A percentile compares a stretch with the other conserved stretches of the same genome.
Conservation (phyloP, 1,139 yeast species). For the Debaryomycetaceae sp. region DNA sequence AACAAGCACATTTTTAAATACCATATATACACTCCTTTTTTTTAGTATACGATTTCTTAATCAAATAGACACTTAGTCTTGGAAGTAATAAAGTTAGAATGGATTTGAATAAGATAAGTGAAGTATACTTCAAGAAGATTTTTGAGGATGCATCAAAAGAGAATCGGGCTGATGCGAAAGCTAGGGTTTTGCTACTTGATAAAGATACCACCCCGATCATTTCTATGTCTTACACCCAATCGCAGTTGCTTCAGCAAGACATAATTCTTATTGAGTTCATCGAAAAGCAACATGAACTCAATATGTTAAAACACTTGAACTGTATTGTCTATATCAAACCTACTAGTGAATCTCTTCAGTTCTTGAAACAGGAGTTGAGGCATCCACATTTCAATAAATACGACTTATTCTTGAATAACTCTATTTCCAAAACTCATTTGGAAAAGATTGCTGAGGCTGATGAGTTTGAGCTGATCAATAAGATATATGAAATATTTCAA, state of each 20-base stretch:
- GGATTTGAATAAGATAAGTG: slow-evolving; percentile 33
- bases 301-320: slow-evolving; percentile 71
- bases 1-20: slow-evolving; percentile 8
- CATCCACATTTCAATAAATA: slow-evolving; percentile 79
- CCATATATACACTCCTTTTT: neutral
- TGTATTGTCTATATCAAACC: slow-evolving; percentile 84
- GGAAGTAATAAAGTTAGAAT: slow-evolving; percentile 21
- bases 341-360: slow-evolving; percentile 56
- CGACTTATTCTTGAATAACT: slow-evolving; percentile 73
- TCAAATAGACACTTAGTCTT: neutral
- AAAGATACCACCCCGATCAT: slow-evolving; percentile 75
- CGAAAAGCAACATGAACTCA: slow-evolving; percentile 60
- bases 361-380: slow-evolving; percentile 61
- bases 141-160: slow-evolving; percentile 20
- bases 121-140: slow-evolving; percentile 35
- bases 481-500: slow-evolving; percentile 78
- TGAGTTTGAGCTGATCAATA: slow-evolving; percentile 72
- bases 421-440: slow-evolving; percentile 67
- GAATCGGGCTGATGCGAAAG: slow-evolving; percentile 36
- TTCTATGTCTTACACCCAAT: slow-evolving; percentile 85
- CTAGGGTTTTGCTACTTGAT: slow-evolving; percentile 78
- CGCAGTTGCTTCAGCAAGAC: slow-evolving; percentile 75
- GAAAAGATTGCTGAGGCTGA: slow-evolving; percentile 91
- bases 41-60: neutral
- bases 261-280: slow-evolving; percentile 77